Percentiles rank a stretch among this genome's conserved stretches.
These are phyloP conservation scores for Mimosa pudica DNA, from an alignment of 306 rosid genomes.

Conservation along the genomic window DNA sequence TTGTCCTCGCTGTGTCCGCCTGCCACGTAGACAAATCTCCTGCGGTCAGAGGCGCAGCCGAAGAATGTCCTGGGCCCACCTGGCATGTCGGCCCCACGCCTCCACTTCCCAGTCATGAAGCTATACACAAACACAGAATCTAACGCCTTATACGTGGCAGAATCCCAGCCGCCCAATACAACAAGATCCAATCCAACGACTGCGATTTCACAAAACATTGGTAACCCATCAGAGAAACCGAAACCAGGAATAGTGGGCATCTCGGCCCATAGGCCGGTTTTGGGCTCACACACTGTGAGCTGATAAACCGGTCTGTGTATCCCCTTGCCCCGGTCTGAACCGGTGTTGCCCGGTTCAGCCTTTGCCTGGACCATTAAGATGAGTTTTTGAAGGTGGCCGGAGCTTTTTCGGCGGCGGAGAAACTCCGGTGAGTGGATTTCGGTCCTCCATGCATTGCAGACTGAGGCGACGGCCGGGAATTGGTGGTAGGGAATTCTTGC, in stretches of 20 bases:
- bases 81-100: constrained; percentile 68
- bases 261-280: constrained; percentile 58
- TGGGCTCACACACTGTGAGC: constrained; percentile 50
- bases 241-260: constrained; percentile 40
- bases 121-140: constrained; percentile 56
- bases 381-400: constrained; percentile 51
- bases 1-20: constrained; percentile 77
- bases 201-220: constrained; percentile 65
- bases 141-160: constrained; percentile 56
- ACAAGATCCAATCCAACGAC: constrained; percentile 59
- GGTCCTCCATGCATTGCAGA: constrained; percentile 55
- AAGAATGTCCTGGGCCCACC: constrained; percentile 64
- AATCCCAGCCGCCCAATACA: constrained; percentile 79
- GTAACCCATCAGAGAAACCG: constrained; percentile 44
- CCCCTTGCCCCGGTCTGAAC: constrained; percentile 12
- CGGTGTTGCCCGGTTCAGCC: constrained; percentile 31
- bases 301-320: constrained; percentile 44
- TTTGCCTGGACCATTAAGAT: constrained; percentile 58
- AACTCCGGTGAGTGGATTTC: constrained; percentile 65
- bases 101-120: constrained; percentile 53
- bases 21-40: constrained; percentile 47
- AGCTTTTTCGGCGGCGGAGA: constrained; percentile 38
- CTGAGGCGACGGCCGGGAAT: constrained; percentile 48
- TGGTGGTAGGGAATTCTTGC: constrained; percentile 46
- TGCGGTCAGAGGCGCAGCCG: constrained; percentile 53